phyloP scores from a whole-genome alignment of 495 filamentous ascomycete genomes.

The Lindgomyces ingoldianus region DNA sequence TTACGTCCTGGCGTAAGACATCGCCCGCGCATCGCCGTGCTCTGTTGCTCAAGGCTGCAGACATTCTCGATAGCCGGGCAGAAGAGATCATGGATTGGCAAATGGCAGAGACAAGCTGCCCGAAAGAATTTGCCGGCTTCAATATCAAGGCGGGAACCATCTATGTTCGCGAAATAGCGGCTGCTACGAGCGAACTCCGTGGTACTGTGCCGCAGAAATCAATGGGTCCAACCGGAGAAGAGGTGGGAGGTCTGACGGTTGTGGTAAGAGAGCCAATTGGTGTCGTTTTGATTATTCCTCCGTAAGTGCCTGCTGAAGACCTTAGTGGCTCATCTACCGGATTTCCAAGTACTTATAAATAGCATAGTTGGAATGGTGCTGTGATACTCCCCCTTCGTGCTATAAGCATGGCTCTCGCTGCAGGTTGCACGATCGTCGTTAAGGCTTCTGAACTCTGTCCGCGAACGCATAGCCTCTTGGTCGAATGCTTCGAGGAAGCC shows the following conservation, averaged over 20 bases:
- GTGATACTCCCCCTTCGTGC: slow-evolving; percentile 33
- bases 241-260: no score
- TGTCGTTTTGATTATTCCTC: slow-evolving; percentile 38
- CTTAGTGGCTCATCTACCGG: no score
- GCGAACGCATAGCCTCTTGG: slow-evolving; percentile 36
- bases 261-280: slow-evolving; percentile 42
- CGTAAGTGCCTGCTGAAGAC: no score
- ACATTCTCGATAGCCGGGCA: slow-evolving; percentile 61
- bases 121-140: no score
- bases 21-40: slow-evolving; percentile 63
- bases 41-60: slow-evolving; percentile 68
- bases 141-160: no score
- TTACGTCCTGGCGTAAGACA: slow-evolving; percentile 66
- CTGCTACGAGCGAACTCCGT: slow-evolving; percentile 35
- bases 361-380: slow-evolving; percentile 43
- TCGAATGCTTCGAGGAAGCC: slow-evolving; percentile 36
- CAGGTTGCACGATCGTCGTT: slow-evolving; percentile 31
- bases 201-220: slow-evolving; percentile 39
- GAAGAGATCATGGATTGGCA: slow-evolving; percentile 46
- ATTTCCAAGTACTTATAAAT: no score
- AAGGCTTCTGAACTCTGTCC: slow-evolving; percentile 33
- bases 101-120: slow-evolving; percentile 38
- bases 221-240: no score
- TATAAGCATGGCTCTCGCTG: slow-evolving; percentile 19
- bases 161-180: no score